Percentiles rank a stretch among this genome's conserved stretches.
These are phyloP conservation scores for Pseudopediastrum boryanum DNA, from an alignment of 139 green algal species.

Conservation along the genomic window DNA sequence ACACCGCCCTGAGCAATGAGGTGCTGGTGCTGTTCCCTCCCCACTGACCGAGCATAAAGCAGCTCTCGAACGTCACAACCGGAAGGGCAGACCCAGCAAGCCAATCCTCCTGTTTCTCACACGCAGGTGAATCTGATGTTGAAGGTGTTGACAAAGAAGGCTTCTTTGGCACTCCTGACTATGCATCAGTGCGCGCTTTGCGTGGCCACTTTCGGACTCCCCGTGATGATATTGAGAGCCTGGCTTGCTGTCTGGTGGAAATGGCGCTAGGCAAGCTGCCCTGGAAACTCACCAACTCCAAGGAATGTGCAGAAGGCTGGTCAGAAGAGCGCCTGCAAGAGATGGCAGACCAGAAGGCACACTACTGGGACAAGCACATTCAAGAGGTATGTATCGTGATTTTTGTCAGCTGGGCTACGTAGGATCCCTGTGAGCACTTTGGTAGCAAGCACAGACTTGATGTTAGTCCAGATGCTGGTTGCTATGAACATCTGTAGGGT, in stretches of 20 bases:
- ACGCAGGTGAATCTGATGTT: background rate
- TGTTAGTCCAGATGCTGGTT: too few relatives aligned
- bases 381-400: too few relatives aligned
- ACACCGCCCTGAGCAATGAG: background rate
- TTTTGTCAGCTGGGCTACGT: too few relatives aligned
- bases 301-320: background rate
- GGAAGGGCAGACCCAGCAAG: background rate
- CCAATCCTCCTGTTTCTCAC: background rate
- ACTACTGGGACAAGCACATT: too few relatives aligned
- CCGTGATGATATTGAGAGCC: slow-evolving; percentile 24
- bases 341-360: slow-evolving; percentile 19
- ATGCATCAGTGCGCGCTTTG: slow-evolving; percentile 7
- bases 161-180: slow-evolving; percentile 31
- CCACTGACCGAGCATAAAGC: background rate
- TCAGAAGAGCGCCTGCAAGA: slow-evolving; percentile 17
- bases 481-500: too few relatives aligned
- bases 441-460: too few relatives aligned
- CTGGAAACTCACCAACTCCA: background rate
- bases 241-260: slow-evolving; percentile 25
- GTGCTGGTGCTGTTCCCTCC: background rate
- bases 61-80: background rate
- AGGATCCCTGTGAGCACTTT: too few relatives aligned
- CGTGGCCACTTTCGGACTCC: slow-evolving; percentile 5
- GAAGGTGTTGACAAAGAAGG: background rate
- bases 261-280: slow-evolving; percentile 16